Evolutionary conservation across 2,329 filamentous ascomycete species (phyloP).

Genomic region (Sphaerulina vaccinii): DNA sequence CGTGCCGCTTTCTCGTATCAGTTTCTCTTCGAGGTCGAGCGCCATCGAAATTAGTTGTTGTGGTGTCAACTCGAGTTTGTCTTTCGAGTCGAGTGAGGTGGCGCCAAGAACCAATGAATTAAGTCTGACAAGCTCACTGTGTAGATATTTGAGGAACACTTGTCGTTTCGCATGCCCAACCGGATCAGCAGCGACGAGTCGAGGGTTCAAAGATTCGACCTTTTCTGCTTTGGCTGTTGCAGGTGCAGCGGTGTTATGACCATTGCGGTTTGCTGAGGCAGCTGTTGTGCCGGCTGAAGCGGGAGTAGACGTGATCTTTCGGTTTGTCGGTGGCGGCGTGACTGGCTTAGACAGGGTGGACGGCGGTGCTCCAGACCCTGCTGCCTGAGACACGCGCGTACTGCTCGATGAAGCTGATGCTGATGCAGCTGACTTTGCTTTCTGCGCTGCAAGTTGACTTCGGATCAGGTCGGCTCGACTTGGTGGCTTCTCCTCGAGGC

Average conservation of each 20-base stretch:
- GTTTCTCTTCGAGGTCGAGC: slow-evolving; percentile 75
- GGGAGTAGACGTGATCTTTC: slow-evolving; percentile 9
- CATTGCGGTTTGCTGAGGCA: slow-evolving; percentile 18
- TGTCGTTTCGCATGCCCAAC: slow-evolving; percentile 38
- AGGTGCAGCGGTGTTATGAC: neutral
- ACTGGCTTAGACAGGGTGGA: slow-evolving; percentile 25
- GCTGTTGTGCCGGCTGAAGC: slow-evolving; percentile 1
- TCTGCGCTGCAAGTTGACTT: slow-evolving; percentile 24
- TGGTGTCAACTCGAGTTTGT: slow-evolving; percentile 58
- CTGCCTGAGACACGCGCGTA: slow-evolving; percentile 7
- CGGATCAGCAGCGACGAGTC: slow-evolving; percentile 57
- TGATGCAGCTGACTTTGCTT: slow-evolving; percentile 8
- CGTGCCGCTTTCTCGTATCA: slow-evolving; percentile 63
- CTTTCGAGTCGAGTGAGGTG: slow-evolving; percentile 37
- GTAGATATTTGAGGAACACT: slow-evolving; percentile 57
- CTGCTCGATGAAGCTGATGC: slow-evolving; percentile 11
- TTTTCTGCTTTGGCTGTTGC: slow-evolving; percentile 12
- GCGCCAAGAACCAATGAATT: slow-evolving; percentile 49
- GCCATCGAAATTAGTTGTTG: slow-evolving; percentile 67
- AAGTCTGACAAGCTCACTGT: slow-evolving; percentile 64
- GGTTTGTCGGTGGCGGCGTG: slow-evolving; percentile 24
- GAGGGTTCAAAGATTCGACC: slow-evolving; percentile 59
- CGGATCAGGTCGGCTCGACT: slow-evolving; percentile 34
- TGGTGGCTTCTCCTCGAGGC: slow-evolving; percentile 30
- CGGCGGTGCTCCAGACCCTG: slow-evolving; percentile 10